phyloP scores from a whole-genome alignment of 148 eudicot genomes.

The Amaranthus cruentus region DNA sequence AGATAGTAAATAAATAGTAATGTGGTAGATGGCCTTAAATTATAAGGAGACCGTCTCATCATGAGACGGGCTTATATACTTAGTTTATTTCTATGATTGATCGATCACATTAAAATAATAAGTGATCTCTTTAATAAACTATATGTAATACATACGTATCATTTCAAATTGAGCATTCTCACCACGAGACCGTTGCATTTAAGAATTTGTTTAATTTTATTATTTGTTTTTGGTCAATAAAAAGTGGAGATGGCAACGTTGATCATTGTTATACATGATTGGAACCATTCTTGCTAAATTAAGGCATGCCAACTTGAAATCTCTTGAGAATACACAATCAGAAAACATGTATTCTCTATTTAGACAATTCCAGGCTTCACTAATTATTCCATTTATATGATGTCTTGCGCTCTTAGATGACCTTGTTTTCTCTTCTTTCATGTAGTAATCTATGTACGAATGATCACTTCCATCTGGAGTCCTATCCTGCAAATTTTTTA shows the following conservation, averaged over 20 bases:
- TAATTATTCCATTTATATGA: conserved; percentile 23
- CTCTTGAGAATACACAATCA: conserved; percentile 22
- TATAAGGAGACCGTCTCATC: too few species aligned
- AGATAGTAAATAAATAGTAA: too few species aligned
- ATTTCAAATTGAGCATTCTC: too few species aligned
- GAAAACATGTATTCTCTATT: conserved; percentile 22
- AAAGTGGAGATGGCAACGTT: conserved; percentile 4
- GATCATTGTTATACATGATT: conserved; percentile 31
- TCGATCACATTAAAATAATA: too few species aligned
- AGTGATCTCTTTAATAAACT: too few species aligned
- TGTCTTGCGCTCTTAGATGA: conserved; percentile 20
- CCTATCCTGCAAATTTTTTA: conserved; percentile 27
- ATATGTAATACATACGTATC: too few species aligned
- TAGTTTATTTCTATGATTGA: too few species aligned
- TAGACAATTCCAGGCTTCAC: conserved; percentile 34
- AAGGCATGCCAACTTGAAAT: conserved; percentile 25
- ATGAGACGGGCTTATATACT: too few species aligned
- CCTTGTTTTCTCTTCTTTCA: conserved; percentile 23
- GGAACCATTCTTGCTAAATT: conserved; percentile 37
- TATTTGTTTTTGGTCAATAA: too few species aligned
- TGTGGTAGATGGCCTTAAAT: too few species aligned
- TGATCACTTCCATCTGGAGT: conserved; percentile 35
- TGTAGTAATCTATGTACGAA: conserved; percentile 29
- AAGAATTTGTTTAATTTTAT: too few species aligned
- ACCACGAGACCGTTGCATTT: too few species aligned